Percentiles rank a stretch among this genome's conserved stretches.
phyloP scores from a whole-genome alignment of 192 early-diverging fungal genomes.

The Backusella tarrabulga region DNA sequence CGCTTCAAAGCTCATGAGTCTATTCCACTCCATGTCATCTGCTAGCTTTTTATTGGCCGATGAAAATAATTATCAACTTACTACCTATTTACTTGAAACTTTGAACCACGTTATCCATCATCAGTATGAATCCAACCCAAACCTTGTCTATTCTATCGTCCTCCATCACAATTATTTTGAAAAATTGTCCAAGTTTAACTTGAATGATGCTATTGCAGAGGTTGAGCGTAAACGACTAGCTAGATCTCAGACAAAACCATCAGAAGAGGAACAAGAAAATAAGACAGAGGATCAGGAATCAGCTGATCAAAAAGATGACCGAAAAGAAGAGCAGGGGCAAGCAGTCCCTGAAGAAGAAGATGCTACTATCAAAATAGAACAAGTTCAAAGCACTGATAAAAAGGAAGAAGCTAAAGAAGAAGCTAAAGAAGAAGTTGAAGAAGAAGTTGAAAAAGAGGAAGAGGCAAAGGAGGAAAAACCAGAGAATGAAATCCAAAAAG shows the following conservation, averaged over 20 bases:
- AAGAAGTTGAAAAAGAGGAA: not conserved
- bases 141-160: constrained; percentile 79
- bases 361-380: not conserved
- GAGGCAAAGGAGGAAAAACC: not conserved
- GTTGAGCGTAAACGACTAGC: constrained; percentile 52
- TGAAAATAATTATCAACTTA: constrained; percentile 70
- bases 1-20: constrained; percentile 66
- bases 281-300: not conserved
- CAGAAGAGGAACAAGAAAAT: not conserved
- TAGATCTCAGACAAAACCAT: constrained; percentile 32
- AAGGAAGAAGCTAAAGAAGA: not conserved
- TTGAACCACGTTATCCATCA: constrained; percentile 87
- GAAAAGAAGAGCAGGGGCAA: not conserved
- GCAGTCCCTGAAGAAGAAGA: not conserved
- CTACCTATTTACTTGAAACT: constrained; percentile 76
- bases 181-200: constrained; percentile 63
- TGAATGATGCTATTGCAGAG: constrained; percentile 62
- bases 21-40: constrained; percentile 76
- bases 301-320: not conserved
- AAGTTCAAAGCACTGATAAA: not conserved
- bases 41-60: constrained; percentile 80
- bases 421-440: not conserved
- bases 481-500: not conserved
- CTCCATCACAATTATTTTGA: constrained; percentile 71
- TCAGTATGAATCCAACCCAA: constrained; percentile 77